These are phyloP conservation scores for Jackrogersella multiformis DNA, from an alignment of 495 filamentous ascomycete species.

Conservation along the genomic window DNA sequence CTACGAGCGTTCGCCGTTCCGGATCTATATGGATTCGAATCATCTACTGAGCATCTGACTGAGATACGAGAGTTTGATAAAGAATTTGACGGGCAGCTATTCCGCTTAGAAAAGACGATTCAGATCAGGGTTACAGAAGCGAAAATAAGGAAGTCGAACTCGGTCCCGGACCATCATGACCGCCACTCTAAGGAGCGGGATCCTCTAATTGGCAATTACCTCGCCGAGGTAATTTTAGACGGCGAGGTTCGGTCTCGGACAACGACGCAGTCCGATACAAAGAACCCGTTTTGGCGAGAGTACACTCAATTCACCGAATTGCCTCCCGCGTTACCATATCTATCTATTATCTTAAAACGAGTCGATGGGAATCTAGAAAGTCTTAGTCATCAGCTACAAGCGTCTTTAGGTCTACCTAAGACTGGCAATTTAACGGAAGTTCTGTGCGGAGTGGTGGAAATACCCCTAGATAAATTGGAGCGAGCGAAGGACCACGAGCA, in stretches of 20 bases:
- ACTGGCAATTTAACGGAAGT: constrained; percentile 52
- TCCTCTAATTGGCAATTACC: constrained; percentile 68
- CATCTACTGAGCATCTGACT: constrained; percentile 48
- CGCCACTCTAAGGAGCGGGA: constrained; percentile 52
- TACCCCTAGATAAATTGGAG: constrained; percentile 85
- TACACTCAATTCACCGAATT: constrained; percentile 88
- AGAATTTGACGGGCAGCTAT: constrained; percentile 57
- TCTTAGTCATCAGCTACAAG: constrained; percentile 55
- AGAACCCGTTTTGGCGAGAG: constrained; percentile 93
- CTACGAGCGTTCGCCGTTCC: constrained; percentile 92
- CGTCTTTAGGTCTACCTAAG: constrained; percentile 53
- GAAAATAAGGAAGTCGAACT: constrained; percentile 56
- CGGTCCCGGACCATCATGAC: constrained; percentile 45
- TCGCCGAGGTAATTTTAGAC: constrained; percentile 92
- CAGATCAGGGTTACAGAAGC: constrained; percentile 66
- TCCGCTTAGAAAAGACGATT: constrained; percentile 68
- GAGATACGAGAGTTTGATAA: constrained; percentile 54
- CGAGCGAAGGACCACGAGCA: constrained; percentile 82
- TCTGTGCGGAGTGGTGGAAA: constrained; percentile 77
- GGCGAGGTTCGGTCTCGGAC: constrained; percentile 89
- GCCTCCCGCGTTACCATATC: constrained; percentile 78
- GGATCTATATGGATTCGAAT: constrained; percentile 77
- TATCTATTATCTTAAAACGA: constrained; percentile 84
- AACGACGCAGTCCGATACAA: constrained; percentile 79
- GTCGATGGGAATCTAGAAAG: constrained; percentile 58